Conservation (phyloP, 768 basidiomycete genomes). For the Leccinum variicolor region DNA sequence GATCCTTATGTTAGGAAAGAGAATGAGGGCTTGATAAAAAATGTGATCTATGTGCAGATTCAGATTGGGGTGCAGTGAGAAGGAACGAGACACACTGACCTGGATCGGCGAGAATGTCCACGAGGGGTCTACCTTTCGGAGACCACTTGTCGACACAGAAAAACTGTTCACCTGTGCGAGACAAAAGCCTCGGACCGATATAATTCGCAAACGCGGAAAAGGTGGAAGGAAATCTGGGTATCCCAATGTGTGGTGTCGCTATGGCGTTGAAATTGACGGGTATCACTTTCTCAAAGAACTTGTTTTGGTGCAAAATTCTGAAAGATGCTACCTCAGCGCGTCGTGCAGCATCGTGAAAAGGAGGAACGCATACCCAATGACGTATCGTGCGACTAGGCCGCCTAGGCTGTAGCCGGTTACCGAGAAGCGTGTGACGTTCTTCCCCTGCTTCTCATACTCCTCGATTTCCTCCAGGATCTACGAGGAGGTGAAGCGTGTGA, state of each 20-base stretch:
- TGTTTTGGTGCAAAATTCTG: constrained; percentile 61
- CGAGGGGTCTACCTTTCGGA: constrained; percentile 57
- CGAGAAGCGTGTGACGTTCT: constrained; percentile 65
- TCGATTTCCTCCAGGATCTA: constrained; percentile 58
- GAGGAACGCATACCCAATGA: constrained; percentile 54
- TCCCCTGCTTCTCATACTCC: constrained; percentile 49
- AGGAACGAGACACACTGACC: constrained; percentile 37
- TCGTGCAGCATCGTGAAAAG: background rate
- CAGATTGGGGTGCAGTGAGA: background rate
- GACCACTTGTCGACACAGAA: constrained; percentile 74
- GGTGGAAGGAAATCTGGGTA: constrained; percentile 60
- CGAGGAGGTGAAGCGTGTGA: background rate
- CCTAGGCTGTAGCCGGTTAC: constrained; percentile 79
- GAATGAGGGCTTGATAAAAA: constrained; percentile 69
- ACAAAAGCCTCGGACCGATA: constrained; percentile 68
- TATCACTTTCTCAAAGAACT: constrained; percentile 66
- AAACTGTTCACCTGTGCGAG: constrained; percentile 79
- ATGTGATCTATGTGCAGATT: constrained; percentile 49
- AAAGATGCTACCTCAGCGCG: constrained; percentile 1
- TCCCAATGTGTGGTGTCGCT: constrained; percentile 81
- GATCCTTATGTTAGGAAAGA: constrained; percentile 67
- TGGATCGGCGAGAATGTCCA: constrained; percentile 81
- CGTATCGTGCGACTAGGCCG: constrained; percentile 77
- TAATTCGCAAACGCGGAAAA: constrained; percentile 49
- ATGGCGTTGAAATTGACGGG: constrained; percentile 83